Percentiles rank a stretch among this genome's conserved stretches.
These are phyloP conservation scores for Hyaloperonospora brassicae DNA, from an alignment of 352 stramenopile species.

Conservation along the genomic window DNA sequence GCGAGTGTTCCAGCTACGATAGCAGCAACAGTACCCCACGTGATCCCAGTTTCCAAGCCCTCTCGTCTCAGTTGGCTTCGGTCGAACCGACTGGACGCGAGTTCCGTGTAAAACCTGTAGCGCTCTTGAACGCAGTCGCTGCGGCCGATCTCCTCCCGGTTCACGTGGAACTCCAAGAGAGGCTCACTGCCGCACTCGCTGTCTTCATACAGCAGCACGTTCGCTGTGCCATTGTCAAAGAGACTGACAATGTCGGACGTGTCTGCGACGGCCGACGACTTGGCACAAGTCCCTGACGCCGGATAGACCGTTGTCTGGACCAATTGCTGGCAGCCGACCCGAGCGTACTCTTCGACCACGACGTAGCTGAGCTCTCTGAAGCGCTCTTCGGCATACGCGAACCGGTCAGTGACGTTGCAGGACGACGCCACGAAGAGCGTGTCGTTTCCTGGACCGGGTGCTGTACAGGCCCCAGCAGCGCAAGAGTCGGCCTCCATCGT, in stretches of 20 bases:
- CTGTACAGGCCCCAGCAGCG: slow-evolving; percentile 13
- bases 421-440: slow-evolving; percentile 18
- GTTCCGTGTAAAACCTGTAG: slow-evolving; percentile 24
- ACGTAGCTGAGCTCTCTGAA: slow-evolving; percentile 25
- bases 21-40: slow-evolving; percentile 4
- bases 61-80: slow-evolving; percentile 3
- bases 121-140: slow-evolving; percentile 17
- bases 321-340: slow-evolving; percentile 14
- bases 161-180: slow-evolving; percentile 11
- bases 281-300: slow-evolving; percentile 21
- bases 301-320: slow-evolving; percentile 24
- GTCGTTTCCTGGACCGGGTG: slow-evolving; percentile 17
- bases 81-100: slow-evolving; percentile 4
- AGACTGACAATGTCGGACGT: slow-evolving; percentile 23
- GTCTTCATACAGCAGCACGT: slow-evolving; percentile 16
- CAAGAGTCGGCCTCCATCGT: slow-evolving; percentile 18
- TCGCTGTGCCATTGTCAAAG: slow-evolving; percentile 15
- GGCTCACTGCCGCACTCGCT: slow-evolving; percentile 16
- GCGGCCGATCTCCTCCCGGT: slow-evolving; percentile 10
- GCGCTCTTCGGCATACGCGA: slow-evolving; percentile 18
- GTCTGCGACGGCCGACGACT: slow-evolving; percentile 20
- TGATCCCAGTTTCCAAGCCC: slow-evolving; percentile 2
- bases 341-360: slow-evolving; percentile 27
- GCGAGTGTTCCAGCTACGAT: slow-evolving; percentile 17
- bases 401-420: slow-evolving; percentile 25